Evolutionary conservation across 768 basidiomycete genomes (phyloP).

Genomic region (Leccinellum luteum): DNA sequence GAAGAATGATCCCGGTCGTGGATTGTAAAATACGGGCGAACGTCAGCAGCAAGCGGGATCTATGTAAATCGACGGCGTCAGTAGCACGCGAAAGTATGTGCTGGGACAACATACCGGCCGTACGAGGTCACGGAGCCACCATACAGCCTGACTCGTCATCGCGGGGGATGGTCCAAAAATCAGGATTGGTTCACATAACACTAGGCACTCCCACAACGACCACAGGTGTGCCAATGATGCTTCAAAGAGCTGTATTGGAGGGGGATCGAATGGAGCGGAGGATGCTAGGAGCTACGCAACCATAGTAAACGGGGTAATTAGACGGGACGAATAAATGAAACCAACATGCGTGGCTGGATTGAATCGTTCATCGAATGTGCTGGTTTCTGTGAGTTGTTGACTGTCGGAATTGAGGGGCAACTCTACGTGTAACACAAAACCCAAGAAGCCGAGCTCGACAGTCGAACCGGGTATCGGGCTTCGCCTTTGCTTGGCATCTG

Average conservation of each 20-base stretch:
- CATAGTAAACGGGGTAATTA: background rate
- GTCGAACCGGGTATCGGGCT: conserved; percentile 61
- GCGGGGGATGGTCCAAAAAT: conserved; percentile 79
- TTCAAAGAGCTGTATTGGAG: conserved; percentile 60
- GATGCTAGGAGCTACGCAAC: conserved; percentile 64
- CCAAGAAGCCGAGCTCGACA: conserved; percentile 81
- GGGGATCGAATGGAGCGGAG: conserved; percentile 53
- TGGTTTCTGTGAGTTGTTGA: conserved; percentile 65
- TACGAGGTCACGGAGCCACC: conserved; percentile 88
- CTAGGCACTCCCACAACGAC: conserved; percentile 92
- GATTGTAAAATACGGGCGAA: conserved; percentile 94
- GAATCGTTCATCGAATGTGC: conserved; percentile 49
- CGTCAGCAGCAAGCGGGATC: conserved; percentile 83
- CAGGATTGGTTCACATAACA: conserved; percentile 87
- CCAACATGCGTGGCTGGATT: conserved; percentile 51
- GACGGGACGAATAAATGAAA: background rate
- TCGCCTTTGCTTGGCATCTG: conserved; percentile 64
- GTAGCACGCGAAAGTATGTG: background rate
- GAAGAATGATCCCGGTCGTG: conserved; percentile 82
- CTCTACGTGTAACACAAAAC: conserved; percentile 68
- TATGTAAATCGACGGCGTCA: conserved; percentile 28
- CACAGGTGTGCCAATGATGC: conserved; percentile 64
- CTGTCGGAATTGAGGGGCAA: conserved; percentile 67
- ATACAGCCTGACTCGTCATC: conserved; percentile 81
- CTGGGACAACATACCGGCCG: conserved; percentile 59